A percentile compares a stretch with the other conserved stretches of the same genome.
These are phyloP conservation scores for Lavandula angustifolia DNA, from an alignment of 257 asterid species.

Conservation along the genomic window DNA sequence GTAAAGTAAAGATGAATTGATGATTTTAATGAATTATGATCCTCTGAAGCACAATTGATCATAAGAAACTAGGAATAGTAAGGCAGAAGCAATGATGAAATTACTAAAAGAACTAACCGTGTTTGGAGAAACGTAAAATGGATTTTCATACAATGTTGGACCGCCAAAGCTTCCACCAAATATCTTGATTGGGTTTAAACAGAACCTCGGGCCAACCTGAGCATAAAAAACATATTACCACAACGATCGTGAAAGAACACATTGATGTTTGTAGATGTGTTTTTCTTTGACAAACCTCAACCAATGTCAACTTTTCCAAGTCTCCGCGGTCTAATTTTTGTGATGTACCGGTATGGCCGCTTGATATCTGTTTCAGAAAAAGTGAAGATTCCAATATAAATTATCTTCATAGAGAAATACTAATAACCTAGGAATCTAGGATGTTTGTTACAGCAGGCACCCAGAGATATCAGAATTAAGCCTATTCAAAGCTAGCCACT, in stretches of 20 bases:
- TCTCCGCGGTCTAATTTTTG: conserved; percentile 78
- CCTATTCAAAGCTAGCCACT: neutral
- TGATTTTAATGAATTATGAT: too few species aligned
- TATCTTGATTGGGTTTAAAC: conserved; percentile 87
- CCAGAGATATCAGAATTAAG: neutral
- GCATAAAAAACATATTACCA: conserved; percentile 19
- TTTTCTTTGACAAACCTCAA: conserved; percentile 65
- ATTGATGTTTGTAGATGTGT: neutral
- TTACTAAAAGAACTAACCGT: conserved; percentile 49
- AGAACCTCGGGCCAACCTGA: conserved; percentile 96
- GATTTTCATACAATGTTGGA: conserved; percentile 86
- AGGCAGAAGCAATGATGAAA: neutral
- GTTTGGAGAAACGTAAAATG: conserved; percentile 87
- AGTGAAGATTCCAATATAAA: conserved; percentile 12
- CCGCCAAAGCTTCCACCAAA: conserved; percentile 98
- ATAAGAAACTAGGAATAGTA: neutral
- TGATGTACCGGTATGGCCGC: conserved; percentile 48
- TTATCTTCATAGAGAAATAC: neutral
- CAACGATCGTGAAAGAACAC: neutral
- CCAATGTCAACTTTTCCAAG: conserved; percentile 75
- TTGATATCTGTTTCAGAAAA: conserved; percentile 57
- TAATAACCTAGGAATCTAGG: neutral
- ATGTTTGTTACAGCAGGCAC: neutral
- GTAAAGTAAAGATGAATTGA: too few species aligned
- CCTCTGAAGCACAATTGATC: too few species aligned